Evolutionary conservation across 2,329 filamentous ascomycete genomes (phyloP), one percentile per base, ranked within the genome.

Genomic region (Zasmidium angulare): DNA sequence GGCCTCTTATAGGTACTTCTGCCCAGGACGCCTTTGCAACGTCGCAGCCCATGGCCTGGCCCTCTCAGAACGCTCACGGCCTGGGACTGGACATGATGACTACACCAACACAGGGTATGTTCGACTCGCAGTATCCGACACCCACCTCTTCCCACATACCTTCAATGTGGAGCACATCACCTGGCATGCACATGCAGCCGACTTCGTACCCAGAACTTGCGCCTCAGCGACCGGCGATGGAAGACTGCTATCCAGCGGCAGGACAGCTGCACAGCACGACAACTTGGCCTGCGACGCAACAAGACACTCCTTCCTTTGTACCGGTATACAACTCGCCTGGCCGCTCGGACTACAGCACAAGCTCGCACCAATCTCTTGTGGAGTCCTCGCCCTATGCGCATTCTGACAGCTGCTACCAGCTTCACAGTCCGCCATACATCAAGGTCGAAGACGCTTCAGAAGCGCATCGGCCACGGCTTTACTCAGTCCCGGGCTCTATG

Each of bases 331-430:
- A 36, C 14, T 67, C 66, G n/a, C 62, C 67, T 2, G 59, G 61
- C 46, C 58, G 60, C 3, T 70, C 68, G 12, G 59, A 65, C 11
- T 68, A 67, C 56, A 68, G 61, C 55, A 53, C 55, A 19, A 63
- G 62, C 48, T 68, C 63, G 1, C 59, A 58, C 19, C 56, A 61
- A 17, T 69, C 66, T 4, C 58, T 58, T 17, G 43, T 65, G 24
- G 54, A 46, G 12, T 69, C 66, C n/a, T 70, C 69, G 20, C 66
- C 68, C 14, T 69, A 66, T 55, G 62, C 65, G 6, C 53, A 62
- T 22, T 66, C 65, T 2, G 67, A 68, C 29, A 55, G 53, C 26
- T 63, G 59, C 40, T 60, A 60, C 20, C 55, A 53, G 17, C 47
- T 61, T 11, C 43, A 47, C 3, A 53, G 43, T 29, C 60, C 66